Percentiles rank a stretch among this genome's conserved stretches.
These are phyloP conservation scores for Camelina hispida DNA, from an alignment of 345 rosid species.

Conservation along the genomic window DNA sequence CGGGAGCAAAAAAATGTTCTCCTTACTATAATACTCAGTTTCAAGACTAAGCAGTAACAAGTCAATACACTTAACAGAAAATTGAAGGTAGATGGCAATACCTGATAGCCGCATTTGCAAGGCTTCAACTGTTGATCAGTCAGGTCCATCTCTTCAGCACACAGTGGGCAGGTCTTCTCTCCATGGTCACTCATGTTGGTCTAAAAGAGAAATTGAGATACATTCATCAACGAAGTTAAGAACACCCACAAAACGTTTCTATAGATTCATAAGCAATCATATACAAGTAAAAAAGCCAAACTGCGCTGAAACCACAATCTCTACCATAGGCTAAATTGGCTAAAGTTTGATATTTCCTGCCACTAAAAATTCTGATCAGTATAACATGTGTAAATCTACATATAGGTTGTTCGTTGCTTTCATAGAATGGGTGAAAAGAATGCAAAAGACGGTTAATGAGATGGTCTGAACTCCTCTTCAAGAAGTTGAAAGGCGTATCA, in stretches of 20 bases:
- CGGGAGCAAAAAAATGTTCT: not conserved
- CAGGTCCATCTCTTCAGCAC: slow-evolving; percentile 86
- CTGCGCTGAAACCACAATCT: too few relatives aligned
- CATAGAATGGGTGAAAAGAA: too few relatives aligned
- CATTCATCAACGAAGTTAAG: slow-evolving; percentile 5
- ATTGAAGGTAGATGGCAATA: slow-evolving; percentile 34
- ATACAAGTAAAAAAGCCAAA: too few relatives aligned
- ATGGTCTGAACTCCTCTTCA: too few relatives aligned
- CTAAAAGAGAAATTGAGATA: slow-evolving; percentile 18
- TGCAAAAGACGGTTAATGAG: too few relatives aligned
- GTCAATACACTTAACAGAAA: not conserved
- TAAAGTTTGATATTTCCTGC: too few relatives aligned
- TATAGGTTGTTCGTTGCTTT: too few relatives aligned
- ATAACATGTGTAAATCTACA: too few relatives aligned
- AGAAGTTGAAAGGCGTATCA: too few relatives aligned
- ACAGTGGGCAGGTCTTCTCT: slow-evolving; percentile 77
- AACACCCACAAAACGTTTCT: not conserved
- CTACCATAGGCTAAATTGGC: too few relatives aligned
- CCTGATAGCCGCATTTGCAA: slow-evolving; percentile 91
- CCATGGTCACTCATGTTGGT: slow-evolving; percentile 78
- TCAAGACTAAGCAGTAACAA: not conserved
- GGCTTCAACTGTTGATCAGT: slow-evolving; percentile 93
- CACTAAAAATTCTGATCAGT: too few relatives aligned
- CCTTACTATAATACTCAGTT: not conserved
- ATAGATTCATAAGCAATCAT: too few relatives aligned